Evolutionary conservation across 2,329 filamentous ascomycete species (phyloP).

Genomic region (Pseudogymnoascus sp.): DNA sequence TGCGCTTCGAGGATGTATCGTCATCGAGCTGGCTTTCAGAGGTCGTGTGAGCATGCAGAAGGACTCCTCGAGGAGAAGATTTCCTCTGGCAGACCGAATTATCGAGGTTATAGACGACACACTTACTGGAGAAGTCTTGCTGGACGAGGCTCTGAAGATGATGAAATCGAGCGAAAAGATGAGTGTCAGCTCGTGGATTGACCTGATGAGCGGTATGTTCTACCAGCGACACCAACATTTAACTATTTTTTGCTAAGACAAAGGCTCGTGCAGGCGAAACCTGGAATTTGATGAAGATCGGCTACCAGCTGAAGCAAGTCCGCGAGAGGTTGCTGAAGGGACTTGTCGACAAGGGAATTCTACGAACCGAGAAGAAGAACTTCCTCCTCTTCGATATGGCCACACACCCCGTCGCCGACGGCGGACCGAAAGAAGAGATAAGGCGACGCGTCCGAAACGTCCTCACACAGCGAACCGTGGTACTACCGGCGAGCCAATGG

Average conservation of each 20-base stretch:
- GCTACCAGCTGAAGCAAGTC: slow-evolving; percentile 98
- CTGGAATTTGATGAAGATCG: slow-evolving; percentile 99
- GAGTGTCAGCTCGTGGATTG: slow-evolving; percentile 99
- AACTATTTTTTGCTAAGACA: slow-evolving; percentile 8
- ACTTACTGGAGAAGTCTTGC: slow-evolving; percentile 88
- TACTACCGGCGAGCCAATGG: slow-evolving; percentile 78
- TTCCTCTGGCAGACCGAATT: slow-evolving; percentile 82
- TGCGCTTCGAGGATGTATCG: slow-evolving; percentile 92
- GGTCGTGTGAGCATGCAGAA: slow-evolving; percentile 98
- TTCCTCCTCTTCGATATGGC: slow-evolving; percentile 99
- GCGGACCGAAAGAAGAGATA: slow-evolving; percentile 96
- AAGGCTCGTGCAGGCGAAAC: slow-evolving; percentile 66
- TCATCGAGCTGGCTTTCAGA: slow-evolving; percentile 91
- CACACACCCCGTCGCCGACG: slow-evolving; percentile 92
- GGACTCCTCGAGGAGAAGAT: slow-evolving; percentile 82
- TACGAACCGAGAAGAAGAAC: slow-evolving; percentile 97
- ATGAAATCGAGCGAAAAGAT: slow-evolving; percentile 99
- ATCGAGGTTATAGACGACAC: slow-evolving; percentile 98
- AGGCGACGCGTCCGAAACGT: slow-evolving; percentile 85
- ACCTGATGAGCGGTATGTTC: slow-evolving; percentile 85
- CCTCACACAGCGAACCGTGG: slow-evolving; percentile 86
- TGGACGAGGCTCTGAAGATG: slow-evolving; percentile 98
- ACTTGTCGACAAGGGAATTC: slow-evolving; percentile 95
- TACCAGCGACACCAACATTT: slow-evolving; percentile 11
- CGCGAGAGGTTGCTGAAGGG: slow-evolving; percentile 95